phyloP scores from a whole-genome alignment of 495 filamentous ascomycete species.

The Podospora pseudocomata region DNA sequence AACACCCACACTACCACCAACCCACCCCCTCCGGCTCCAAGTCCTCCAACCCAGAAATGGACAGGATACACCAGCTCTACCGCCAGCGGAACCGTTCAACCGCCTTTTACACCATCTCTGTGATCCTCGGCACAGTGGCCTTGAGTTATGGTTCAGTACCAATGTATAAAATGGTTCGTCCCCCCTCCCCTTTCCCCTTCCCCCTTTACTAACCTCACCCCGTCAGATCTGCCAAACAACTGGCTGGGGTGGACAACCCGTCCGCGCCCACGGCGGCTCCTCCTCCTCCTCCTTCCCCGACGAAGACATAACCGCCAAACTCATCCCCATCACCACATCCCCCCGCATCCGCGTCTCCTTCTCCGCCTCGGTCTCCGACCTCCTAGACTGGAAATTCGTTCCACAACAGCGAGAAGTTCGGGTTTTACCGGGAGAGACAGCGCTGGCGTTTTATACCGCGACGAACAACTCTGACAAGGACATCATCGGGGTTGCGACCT shows the following conservation, averaged over 20 bases:
- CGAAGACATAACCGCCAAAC: slow-evolving; percentile 65
- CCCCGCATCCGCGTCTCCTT: slow-evolving; percentile 94
- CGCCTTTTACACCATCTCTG: slow-evolving; percentile 72
- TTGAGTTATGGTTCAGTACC: slow-evolving; percentile 95
- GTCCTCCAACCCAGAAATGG: slow-evolving; percentile 39
- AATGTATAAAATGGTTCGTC: slow-evolving; percentile 87
- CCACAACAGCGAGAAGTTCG: slow-evolving; percentile 97
- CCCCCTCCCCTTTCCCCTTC: slow-evolving; percentile 1
- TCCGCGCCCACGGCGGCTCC: slow-evolving; percentile 64
- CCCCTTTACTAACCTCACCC: neutral
- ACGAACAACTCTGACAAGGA: slow-evolving; percentile 84
- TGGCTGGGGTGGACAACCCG: slow-evolving; percentile 90
- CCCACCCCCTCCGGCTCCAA: slow-evolving; percentile 25
- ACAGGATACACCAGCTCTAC: slow-evolving; percentile 52
- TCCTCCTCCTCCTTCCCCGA: slow-evolving; percentile 35
- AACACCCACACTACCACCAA: slow-evolving; percentile 15
- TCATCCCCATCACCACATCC: slow-evolving; percentile 74
- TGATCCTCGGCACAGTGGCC: slow-evolving; percentile 86
- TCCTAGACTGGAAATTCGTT: slow-evolving; percentile 94
- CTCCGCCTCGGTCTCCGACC: slow-evolving; percentile 88
- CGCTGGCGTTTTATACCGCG: slow-evolving; percentile 95
- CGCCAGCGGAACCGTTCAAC: slow-evolving; percentile 56
- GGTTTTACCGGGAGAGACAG: slow-evolving; percentile 92
- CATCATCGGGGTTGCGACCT: slow-evolving; percentile 97
- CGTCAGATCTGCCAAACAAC: slow-evolving; percentile 92